phyloP scores from a whole-genome alignment of 306 rosid species.

The Vigna angularis region DNA sequence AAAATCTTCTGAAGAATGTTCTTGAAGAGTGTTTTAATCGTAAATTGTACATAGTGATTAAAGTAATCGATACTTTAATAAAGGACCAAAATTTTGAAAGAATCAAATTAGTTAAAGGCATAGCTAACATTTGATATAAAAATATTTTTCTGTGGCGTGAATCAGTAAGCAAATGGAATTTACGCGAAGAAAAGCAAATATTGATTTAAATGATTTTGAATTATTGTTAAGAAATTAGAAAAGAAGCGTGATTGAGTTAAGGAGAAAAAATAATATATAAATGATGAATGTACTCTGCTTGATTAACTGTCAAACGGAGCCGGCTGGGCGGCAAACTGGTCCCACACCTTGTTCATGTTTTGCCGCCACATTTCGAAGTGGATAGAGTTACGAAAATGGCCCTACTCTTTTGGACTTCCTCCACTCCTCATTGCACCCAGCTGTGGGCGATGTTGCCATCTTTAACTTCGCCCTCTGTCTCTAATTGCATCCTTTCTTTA shows the following conservation, averaged over 20 bases:
- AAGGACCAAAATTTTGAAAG: neutral
- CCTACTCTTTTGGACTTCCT: neutral
- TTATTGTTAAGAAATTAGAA: too few relatives aligned
- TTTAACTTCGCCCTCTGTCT: neutral
- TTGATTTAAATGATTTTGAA: neutral
- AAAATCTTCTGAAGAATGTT: too few relatives aligned
- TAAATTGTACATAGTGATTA: too few relatives aligned
- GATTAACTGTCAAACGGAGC: slow-evolving; percentile 35
- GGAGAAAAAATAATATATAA: too few relatives aligned
- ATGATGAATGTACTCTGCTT: too few relatives aligned
- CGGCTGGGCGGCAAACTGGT: slow-evolving; percentile 54
- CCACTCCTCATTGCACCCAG: neutral
- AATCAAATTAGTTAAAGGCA: neutral
- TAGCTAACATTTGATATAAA: neutral
- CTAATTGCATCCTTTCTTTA: neutral
- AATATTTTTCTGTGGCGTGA: neutral
- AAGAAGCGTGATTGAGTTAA: neutral
- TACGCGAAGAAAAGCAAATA: neutral
- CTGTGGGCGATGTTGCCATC: neutral
- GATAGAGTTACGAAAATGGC: slow-evolving; percentile 41
- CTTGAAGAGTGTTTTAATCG: too few relatives aligned
- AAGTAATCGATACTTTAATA: too few relatives aligned
- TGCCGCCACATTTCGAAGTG: slow-evolving; percentile 47
- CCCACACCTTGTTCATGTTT: slow-evolving; percentile 18
- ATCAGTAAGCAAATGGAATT: neutral